These are phyloP conservation scores for Marasmius fiardii DNA, from an alignment of 1,284 basidiomycete species.

Conservation along the genomic window DNA sequence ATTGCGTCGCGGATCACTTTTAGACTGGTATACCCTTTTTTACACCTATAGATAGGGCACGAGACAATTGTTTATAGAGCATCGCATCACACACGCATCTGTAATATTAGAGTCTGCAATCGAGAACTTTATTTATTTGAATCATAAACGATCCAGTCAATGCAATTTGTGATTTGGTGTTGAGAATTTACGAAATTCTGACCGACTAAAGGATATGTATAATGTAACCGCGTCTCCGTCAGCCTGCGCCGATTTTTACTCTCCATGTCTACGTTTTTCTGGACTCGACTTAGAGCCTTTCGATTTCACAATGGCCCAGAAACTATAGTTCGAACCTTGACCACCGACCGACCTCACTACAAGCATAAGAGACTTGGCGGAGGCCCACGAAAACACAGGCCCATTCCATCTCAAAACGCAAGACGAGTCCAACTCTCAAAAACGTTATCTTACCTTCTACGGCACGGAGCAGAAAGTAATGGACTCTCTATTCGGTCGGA, in stretches of 20 bases:
- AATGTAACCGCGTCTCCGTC: no score
- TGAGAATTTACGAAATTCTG: not conserved
- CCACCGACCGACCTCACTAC: not conserved
- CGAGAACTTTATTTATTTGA: not conserved
- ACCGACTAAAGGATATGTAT: no score
- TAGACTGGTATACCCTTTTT: slow-evolving; percentile 37
- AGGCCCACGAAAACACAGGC: not conserved
- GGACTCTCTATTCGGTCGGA: slow-evolving; percentile 58
- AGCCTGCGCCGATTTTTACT: no score
- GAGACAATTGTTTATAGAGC: slow-evolving; percentile 5
- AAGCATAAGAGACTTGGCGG: not conserved
- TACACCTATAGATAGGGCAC: slow-evolving; percentile 22
- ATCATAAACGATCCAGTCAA: not conserved
- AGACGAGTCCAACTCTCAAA: slow-evolving; percentile 40
- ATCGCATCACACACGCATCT: slow-evolving; percentile 2
- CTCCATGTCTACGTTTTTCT: no score
- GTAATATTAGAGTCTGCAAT: slow-evolving; percentile 1
- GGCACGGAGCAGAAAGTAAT: slow-evolving; percentile 67
- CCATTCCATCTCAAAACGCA: not conserved
- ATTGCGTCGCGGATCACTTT: slow-evolving; percentile 45
- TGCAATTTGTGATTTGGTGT: not conserved
- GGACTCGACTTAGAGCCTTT: no score
- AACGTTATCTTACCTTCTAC: slow-evolving; percentile 64
- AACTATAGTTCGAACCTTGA: not conserved
- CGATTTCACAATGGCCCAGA: no score